A percentile compares a stretch with the other conserved stretches of the same genome.
These are phyloP conservation scores for Microthlaspi erraticum DNA, from an alignment of 345 rosid species.

Conservation along the genomic window DNA sequence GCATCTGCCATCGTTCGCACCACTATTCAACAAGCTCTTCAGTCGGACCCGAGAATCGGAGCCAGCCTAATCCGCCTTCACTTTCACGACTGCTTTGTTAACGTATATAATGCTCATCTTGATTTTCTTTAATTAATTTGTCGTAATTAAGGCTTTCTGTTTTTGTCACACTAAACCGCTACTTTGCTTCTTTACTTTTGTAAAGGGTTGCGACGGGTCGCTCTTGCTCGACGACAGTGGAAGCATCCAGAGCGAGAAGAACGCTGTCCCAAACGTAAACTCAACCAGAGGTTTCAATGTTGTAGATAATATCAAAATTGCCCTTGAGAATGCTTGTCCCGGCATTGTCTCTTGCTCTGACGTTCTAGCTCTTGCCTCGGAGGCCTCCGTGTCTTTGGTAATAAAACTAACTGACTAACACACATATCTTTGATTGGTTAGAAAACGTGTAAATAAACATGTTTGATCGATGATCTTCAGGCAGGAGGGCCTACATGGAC, in stretches of 20 bases:
- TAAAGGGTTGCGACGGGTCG: conserved; percentile 79
- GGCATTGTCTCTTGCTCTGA: conserved; percentile 83
- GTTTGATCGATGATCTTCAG: conserved; percentile 35
- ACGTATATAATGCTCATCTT: conserved; percentile 45
- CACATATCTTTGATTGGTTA: too few relatives aligned
- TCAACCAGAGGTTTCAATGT: conserved; percentile 68
- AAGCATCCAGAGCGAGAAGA: conserved; percentile 66
- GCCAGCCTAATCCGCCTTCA: conserved; percentile 87
- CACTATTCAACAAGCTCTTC: conserved; percentile 61
- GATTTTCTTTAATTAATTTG: background rate
- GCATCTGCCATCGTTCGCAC: conserved; percentile 59
- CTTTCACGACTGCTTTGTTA: conserved; percentile 85
- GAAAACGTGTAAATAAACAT: background rate
- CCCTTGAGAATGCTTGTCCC: conserved; percentile 68
- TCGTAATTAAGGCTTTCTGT: background rate
- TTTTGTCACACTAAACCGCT: background rate
- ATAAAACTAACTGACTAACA: conserved; percentile 9
- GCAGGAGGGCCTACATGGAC: conserved; percentile 48
- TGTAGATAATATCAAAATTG: conserved; percentile 69
- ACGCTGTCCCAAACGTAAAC: conserved; percentile 54
- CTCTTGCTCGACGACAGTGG: conserved; percentile 57
- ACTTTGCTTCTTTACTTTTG: background rate
- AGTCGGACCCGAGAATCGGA: conserved; percentile 63
- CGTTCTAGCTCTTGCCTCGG: conserved; percentile 68
- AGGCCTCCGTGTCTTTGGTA: conserved; percentile 68